These are phyloP conservation scores for Pisolithus thermaeus DNA, from an alignment of 1,284 basidiomycete species.

Conservation along the genomic window DNA sequence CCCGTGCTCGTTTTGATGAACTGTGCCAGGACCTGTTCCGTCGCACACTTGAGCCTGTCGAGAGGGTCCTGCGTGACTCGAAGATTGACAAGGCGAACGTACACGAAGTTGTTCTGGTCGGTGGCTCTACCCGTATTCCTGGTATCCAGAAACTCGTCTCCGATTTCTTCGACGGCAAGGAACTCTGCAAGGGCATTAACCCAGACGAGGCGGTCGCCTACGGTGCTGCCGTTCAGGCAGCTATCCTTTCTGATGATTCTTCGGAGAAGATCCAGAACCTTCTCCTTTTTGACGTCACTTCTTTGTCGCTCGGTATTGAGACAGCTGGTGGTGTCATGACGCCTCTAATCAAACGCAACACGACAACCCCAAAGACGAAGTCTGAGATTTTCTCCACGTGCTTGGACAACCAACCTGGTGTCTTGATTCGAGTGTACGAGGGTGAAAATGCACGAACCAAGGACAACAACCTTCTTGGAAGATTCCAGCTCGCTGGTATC, in stretches of 20 bases:
- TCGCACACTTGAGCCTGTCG: constrained; percentile 99
- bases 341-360: constrained; percentile 94
- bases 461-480: constrained; percentile 99
- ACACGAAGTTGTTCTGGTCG: constrained; percentile 69
- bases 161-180: constrained; percentile 80
- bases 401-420: constrained; percentile 98
- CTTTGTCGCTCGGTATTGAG: constrained; percentile 94
- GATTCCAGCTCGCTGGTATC: constrained; percentile 98
- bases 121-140: constrained; percentile 98
- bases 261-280: constrained; percentile 72
- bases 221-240: constrained; percentile 96
- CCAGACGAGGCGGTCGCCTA: constrained; percentile 95
- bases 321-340: constrained; percentile 99
- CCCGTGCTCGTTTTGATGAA: constrained; percentile 98
- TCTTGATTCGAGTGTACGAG: constrained; percentile 98
- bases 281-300: constrained; percentile 94
- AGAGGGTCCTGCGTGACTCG: constrained; percentile 70
- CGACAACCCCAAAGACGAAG: constrained; percentile 97
- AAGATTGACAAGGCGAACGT: too few relatives aligned
- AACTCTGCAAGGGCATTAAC: constrained; percentile 91
- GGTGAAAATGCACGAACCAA: constrained; percentile 99
- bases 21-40: constrained; percentile 98
- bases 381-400: constrained; percentile 89
- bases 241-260: constrained; percentile 81
- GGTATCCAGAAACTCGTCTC: constrained; percentile 96